Conservation (phyloP, 2,329 filamentous ascomycete species). For the Sporothrix luriei region DNA sequence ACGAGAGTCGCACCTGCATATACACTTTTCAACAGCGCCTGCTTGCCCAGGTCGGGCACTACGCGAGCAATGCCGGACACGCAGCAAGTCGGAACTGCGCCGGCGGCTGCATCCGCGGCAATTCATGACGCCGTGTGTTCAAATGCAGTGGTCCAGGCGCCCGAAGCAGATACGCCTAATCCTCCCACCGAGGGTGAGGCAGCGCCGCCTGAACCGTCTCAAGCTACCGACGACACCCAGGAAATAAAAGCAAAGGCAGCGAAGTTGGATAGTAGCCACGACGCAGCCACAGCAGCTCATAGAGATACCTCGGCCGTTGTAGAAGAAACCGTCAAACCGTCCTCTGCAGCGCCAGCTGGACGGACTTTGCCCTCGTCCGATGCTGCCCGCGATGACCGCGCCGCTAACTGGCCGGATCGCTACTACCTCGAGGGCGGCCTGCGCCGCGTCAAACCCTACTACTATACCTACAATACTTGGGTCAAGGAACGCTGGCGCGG, state of each 20-base stretch:
- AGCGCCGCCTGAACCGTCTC: background rate
- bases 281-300: slow-evolving; percentile 5
- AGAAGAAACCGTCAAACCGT: background rate
- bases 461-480: slow-evolving; percentile 92
- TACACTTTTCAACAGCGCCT: background rate
- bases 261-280: slow-evolving; percentile 1
- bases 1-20: background rate
- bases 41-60: background rate
- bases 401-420: slow-evolving; percentile 56
- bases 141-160: background rate
- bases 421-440: slow-evolving; percentile 85
- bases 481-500: slow-evolving; percentile 94
- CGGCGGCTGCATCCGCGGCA: background rate
- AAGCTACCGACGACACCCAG: background rate
- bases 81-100: background rate
- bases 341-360: background rate
- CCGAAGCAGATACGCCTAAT: background rate
- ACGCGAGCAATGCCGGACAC: slow-evolving; percentile 19
- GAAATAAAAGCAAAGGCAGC: slow-evolving; percentile 18
- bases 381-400: background rate
- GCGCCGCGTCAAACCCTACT: slow-evolving; percentile 81
- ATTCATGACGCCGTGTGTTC: background rate
- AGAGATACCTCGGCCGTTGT: background rate
- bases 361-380: background rate
- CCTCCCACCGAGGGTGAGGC: background rate